Evolutionary conservation across 169 alveolate species (phyloP).

Genomic region (Besnoitia besnoiti): DNA sequence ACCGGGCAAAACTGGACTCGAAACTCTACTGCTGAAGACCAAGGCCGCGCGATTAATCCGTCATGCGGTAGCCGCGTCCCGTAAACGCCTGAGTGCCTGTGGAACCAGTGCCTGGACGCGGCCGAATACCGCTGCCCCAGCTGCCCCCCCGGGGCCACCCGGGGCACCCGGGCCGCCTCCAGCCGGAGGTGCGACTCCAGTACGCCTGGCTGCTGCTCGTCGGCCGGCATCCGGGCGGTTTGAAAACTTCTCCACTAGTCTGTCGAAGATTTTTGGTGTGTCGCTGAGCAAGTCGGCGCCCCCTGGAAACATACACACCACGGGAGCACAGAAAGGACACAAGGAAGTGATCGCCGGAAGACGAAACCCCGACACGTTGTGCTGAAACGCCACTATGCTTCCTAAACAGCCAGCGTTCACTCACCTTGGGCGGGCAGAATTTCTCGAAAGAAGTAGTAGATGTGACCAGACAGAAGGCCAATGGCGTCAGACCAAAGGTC

Average conservation of each 20-base stretch:
- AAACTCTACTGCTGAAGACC: too few species aligned
- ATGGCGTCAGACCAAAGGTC: constrained; percentile 58
- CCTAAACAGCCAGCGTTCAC: constrained; percentile 9
- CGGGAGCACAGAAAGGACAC: not conserved
- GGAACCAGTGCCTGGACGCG: not conserved
- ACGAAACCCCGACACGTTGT: too few species aligned
- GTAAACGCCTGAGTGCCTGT: constrained; percentile 11
- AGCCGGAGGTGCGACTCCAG: not conserved
- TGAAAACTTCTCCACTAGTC: constrained; percentile 17
- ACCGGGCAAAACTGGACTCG: too few species aligned
- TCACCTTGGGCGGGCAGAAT: constrained; percentile 66
- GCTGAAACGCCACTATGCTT: too few species aligned
- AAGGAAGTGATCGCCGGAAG: too few species aligned
- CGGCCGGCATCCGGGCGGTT: not conserved
- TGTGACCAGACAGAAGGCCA: constrained; percentile 67
- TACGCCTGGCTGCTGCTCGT: not conserved
- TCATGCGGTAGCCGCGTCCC: constrained; percentile 18
- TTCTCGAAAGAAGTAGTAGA: constrained; percentile 68
- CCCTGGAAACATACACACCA: not conserved
- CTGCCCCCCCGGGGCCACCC: not conserved
- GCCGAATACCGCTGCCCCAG: constrained; percentile 1
- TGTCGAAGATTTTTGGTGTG: constrained; percentile 13
- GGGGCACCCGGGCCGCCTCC: constrained; percentile 33
- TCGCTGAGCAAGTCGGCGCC: constrained; percentile 32
- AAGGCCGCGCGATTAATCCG: too few species aligned